A percentile compares a stretch with the other conserved stretches of the same genome.
Conservation (phyloP, 2,329 filamentous ascomycete genomes). For the Allantophomopsis lycopodina region DNA sequence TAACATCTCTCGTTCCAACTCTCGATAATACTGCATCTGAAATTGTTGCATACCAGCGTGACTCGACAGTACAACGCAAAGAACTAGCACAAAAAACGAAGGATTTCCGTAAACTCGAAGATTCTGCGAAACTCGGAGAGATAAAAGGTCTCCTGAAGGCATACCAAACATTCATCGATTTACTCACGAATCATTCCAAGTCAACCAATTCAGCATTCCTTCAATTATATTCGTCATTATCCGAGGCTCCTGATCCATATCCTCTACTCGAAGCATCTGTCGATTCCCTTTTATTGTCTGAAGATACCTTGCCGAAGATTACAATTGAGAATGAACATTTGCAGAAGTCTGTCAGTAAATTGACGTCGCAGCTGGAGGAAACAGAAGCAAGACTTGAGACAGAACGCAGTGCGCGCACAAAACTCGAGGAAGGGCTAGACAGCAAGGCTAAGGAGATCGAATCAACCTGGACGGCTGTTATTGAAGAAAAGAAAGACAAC, state of each 20-base stretch:
- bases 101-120: conserved; percentile 88
- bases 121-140: conserved; percentile 73
- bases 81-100: conserved; percentile 99
- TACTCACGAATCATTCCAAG: conserved; percentile 92
- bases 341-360: conserved; percentile 60
- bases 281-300: conserved; percentile 80
- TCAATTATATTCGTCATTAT: conserved; percentile 82
- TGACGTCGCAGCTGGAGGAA: conserved; percentile 73
- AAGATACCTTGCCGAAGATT: conserved; percentile 83
- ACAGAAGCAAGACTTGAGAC: conserved; percentile 68
- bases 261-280: conserved; percentile 92
- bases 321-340: conserved; percentile 79
- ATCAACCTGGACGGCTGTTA: conserved; percentile 73
- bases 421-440: conserved; percentile 67
- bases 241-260: conserved; percentile 93
- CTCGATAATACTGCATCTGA: conserved; percentile 93
- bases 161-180: conserved; percentile 95
- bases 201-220: conserved; percentile 86
- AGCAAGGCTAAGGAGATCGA: conserved; percentile 79
- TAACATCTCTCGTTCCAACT: conserved; percentile 68
- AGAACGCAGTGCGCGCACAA: conserved; percentile 59
- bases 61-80: conserved; percentile 91
- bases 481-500: conserved; percentile 90
- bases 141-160: conserved; percentile 86
- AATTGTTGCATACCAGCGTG: conserved; percentile 82